Evolutionary conservation across 331 rosid genomes (phyloP).

Genomic region (Erythrophleum ivorense): DNA sequence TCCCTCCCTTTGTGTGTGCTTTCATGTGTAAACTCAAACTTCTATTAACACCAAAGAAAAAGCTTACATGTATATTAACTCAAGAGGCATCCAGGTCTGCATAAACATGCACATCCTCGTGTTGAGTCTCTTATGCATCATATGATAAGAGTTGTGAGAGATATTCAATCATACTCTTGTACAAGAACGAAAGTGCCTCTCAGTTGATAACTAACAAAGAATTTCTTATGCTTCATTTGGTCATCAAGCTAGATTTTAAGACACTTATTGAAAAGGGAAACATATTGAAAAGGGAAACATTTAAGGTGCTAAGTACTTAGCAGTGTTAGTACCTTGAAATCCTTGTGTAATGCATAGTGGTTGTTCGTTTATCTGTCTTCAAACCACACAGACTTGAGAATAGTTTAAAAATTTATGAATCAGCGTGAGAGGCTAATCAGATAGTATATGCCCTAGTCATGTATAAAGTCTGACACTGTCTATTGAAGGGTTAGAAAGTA

Average conservation of each 20-base stretch:
- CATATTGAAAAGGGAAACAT: neutral
- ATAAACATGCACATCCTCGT: neutral
- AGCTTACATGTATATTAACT: neutral
- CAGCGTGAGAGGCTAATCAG: neutral
- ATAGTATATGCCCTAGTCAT: constrained; percentile 7
- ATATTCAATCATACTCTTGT: neutral
- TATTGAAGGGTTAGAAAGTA: neutral
- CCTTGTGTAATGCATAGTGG: neutral
- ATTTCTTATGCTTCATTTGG: neutral
- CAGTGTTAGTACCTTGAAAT: constrained; percentile 4
- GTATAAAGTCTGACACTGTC: neutral
- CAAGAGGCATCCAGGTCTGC: constrained; percentile 11
- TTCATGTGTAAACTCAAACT: neutral
- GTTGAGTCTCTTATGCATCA: constrained; percentile 7
- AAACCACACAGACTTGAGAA: neutral
- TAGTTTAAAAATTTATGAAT: neutral
- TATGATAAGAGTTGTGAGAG: constrained; percentile 12
- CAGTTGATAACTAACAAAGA: neutral
- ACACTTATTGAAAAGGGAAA: neutral
- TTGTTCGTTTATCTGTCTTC: constrained; percentile 9
- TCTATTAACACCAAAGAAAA: neutral
- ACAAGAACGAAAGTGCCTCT: neutral
- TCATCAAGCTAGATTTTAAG: constrained; percentile 29
- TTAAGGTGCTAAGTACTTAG: neutral
- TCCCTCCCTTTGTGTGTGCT: constrained; percentile 1